Evolutionary conservation across 768 basidiomycete species (phyloP).

Genomic region (Hypholoma sublateritium): DNA sequence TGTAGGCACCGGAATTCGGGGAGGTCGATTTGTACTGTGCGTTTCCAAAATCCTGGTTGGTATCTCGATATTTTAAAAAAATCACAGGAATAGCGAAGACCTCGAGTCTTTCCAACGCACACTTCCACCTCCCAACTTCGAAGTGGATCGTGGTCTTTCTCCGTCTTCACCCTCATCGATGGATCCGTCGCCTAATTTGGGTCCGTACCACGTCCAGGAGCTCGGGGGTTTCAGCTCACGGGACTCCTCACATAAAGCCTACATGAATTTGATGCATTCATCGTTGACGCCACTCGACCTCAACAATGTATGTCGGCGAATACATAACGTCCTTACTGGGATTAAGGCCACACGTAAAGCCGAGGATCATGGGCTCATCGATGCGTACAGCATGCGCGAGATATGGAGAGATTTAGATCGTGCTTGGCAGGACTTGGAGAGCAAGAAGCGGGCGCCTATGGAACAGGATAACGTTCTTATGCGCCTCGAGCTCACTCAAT

Average conservation of each 20-base stretch:
- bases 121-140: constrained; percentile 42
- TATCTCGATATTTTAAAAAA: background rate
- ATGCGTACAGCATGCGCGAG: constrained; percentile 64
- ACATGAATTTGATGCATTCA: constrained; percentile 55
- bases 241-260: constrained; percentile 35
- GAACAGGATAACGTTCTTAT: constrained; percentile 33
- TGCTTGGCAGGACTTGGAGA: constrained; percentile 85
- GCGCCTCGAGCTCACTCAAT: constrained; percentile 47
- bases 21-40: constrained; percentile 82
- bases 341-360: constrained; percentile 63
- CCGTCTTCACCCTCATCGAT: constrained; percentile 35
- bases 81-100: constrained; percentile 69
- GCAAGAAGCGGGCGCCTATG: constrained; percentile 41
- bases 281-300: constrained; percentile 75
- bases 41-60: constrained; percentile 22
- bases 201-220: constrained; percentile 18
- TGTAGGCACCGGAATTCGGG: constrained; percentile 75
- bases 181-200: constrained; percentile 9
- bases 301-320: constrained; percentile 71
- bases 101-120: constrained; percentile 69
- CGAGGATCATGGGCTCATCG: constrained; percentile 53
- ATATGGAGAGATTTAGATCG: constrained; percentile 85
- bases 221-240: constrained; percentile 19
- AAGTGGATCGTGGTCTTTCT: constrained; percentile 22
- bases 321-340: constrained; percentile 80